phyloP scores from a whole-genome alignment of 2,329 filamentous ascomycete species.

The Nemania bipapillata region DNA sequence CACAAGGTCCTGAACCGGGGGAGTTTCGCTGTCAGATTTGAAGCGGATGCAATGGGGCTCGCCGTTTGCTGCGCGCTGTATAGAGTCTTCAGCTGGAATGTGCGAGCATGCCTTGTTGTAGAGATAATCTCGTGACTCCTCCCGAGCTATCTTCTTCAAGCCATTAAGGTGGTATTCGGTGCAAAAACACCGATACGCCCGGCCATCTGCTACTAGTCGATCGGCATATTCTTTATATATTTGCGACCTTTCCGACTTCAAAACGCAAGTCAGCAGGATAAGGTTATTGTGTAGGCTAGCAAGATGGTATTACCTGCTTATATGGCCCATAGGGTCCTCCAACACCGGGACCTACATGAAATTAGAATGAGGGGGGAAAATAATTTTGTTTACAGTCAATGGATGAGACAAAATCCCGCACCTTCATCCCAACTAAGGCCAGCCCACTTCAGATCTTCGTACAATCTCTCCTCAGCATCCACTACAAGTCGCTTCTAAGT shows the following conservation, averaged over 20 bases:
- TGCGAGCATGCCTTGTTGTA: conserved; percentile 76
- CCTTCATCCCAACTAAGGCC: conserved; percentile 94
- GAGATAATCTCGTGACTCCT: conserved; percentile 57
- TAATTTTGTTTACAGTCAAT: not conserved
- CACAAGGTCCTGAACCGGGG: conserved; percentile 78
- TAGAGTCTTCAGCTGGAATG: conserved; percentile 73
- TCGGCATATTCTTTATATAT: conserved; percentile 78
- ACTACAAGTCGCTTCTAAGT: conserved; percentile 79
- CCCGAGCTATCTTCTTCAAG: conserved; percentile 71
- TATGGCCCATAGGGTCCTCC: conserved; percentile 88
- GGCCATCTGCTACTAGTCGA: conserved; percentile 73
- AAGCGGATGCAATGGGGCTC: conserved; percentile 83
- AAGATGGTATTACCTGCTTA: conserved; percentile 69
- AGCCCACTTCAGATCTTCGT: conserved; percentile 85
- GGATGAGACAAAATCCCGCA: conserved; percentile 47
- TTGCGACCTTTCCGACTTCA: conserved; percentile 78
- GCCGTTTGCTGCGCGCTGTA: conserved; percentile 73
- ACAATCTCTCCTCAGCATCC: conserved; percentile 81
- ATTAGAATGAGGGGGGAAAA: conserved; percentile 32
- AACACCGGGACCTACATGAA: conserved; percentile 73
- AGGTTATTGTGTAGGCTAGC: not conserved
- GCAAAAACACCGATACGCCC: conserved; percentile 96
- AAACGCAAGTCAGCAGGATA: conserved; percentile 16
- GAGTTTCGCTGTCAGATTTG: conserved; percentile 70
- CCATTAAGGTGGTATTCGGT: conserved; percentile 75